Conservation (phyloP, 2,329 filamentous ascomycete species). For the Thelonectria discophora region DNA sequence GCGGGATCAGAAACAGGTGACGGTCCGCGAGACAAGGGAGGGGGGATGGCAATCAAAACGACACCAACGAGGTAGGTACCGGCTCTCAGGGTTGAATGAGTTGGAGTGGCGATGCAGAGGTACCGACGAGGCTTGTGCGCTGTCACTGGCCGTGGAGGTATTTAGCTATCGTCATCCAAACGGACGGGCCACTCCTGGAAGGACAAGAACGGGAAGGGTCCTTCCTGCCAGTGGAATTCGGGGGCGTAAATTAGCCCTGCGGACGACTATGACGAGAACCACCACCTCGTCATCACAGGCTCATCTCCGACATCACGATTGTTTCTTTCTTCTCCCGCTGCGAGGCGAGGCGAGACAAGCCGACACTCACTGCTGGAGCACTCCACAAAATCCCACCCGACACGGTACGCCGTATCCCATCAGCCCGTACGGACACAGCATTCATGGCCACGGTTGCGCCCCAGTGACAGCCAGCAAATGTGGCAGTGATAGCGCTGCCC, state of each 20-base stretch:
- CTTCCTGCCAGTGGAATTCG: constrained; percentile 24
- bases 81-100: constrained; percentile 33
- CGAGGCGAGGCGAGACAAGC: constrained; percentile 10
- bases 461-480: constrained; percentile 3
- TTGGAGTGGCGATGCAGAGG: constrained; percentile 8
- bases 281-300: constrained; percentile 7
- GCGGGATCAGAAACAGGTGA: constrained; percentile 41
- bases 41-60: constrained; percentile 39
- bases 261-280: constrained; percentile 4
- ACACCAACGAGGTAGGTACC: constrained; percentile 26
- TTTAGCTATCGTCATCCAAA: not conserved
- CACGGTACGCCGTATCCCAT: not conserved
- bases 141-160: not conserved
- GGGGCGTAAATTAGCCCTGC: constrained; percentile 37
- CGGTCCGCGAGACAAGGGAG: constrained; percentile 35
- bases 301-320: not conserved
- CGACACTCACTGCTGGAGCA: not conserved
- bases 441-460: not conserved
- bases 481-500: constrained; percentile 24
- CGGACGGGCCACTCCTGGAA: not conserved
- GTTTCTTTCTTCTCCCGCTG: constrained; percentile 9
- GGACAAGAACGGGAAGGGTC: constrained; percentile 1
- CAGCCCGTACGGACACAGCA: too few species aligned
- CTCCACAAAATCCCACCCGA: not conserved
- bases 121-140: not conserved